Base-by-base conservation (phyloP, 1,284 basidiomycete species). In the Lentinula novae-zelandiae region DNA sequence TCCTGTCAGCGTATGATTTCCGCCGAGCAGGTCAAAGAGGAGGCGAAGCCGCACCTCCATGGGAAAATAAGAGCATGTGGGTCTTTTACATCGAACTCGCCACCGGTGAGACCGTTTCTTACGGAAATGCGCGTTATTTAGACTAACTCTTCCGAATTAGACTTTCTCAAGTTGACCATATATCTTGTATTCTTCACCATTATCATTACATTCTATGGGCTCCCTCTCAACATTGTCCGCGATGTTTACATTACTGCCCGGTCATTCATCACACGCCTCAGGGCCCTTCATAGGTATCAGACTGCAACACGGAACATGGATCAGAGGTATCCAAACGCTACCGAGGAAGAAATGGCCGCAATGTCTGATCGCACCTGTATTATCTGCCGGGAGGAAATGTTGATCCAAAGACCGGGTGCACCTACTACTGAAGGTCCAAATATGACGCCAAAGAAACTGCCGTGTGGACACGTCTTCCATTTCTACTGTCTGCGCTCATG, bases 31-130 rank as follows among this genome's bases (percentile, higher is more conserved):
- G 83, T 57, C 76, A 78, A 54, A 78, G 90, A 61, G 93, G 93
- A 22, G 88, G 92, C 36, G 92, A 90, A 68, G 92, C 92, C 70
- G 93, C 93, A 0, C 92, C 93, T 61, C 85, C 89, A 53, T 99
- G 96, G 97, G 96, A 99, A 73, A 89, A 92, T 69, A 99, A 99
- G 81, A 96, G 93, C 77, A 96, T 98, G 87, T 96, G 89, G 79
- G 80, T 94, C 13, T 97, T 98, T 77, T 98, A 97, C 71, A 87
- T 98, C 65, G 96, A 98, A 68, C 78, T 98, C 49, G 80, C 82
- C n/a, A 96, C 95, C 54, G 93, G 94, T 93, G 67, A 58, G 78
- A 34, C n/a, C 51, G 8, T 63, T 52, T 54, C 17, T 20, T 61
- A 55, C 20, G 53, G 38, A 33, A 38, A 8, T 12, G 36, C 9